These are phyloP conservation scores for Sclerotinia sclerotiorum DNA, from an alignment of 2,329 filamentous ascomycete species.

Conservation along the genomic window DNA sequence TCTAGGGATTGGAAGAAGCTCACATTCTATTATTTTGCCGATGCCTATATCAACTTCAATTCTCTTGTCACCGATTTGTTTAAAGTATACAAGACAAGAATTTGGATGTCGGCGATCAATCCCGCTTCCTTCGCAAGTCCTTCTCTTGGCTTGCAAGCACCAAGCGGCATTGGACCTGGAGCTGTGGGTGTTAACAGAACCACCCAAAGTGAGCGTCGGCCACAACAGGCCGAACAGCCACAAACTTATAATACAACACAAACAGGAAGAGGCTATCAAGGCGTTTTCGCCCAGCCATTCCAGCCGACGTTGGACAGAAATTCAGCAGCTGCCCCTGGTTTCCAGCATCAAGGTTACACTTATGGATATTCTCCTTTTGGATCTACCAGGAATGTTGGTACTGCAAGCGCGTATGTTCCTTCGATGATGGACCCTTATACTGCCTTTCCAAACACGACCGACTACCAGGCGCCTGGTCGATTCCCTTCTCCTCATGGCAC, in stretches of 20 bases:
- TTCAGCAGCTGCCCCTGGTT: constrained; percentile 44
- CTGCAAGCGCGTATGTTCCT: constrained; percentile 42
- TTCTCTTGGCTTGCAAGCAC: constrained; percentile 67
- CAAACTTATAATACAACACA: constrained; percentile 32
- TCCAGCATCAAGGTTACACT: constrained; percentile 45
- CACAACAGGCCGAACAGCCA: constrained; percentile 43
- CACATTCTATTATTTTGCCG: constrained; percentile 98
- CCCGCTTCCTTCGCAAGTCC: constrained; percentile 90
- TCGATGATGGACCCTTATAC: constrained; percentile 47
- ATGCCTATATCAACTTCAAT: constrained; percentile 99
- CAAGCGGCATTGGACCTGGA: constrained; percentile 65
- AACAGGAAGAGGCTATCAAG: constrained; percentile 37
- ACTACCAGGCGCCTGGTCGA: constrained; percentile 50
- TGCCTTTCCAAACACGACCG: constrained; percentile 45
- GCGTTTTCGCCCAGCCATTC: constrained; percentile 49
- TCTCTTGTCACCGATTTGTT: constrained; percentile 94
- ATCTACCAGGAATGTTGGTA: constrained; percentile 43
- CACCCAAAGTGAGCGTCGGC: constrained; percentile 44
- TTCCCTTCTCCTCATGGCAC: constrained; percentile 47
- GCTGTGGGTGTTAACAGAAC: constrained; percentile 56
- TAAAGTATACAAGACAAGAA: constrained; percentile 98
- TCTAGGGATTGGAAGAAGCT: constrained; percentile 96
- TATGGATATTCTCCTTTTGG: constrained; percentile 48
- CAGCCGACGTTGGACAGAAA: constrained; percentile 44
- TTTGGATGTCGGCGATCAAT: constrained; percentile 99